Evolutionary conservation across 2,329 filamentous ascomycete species (phyloP), one percentile per base, ranked within the genome.

Genomic region (Thyridium curvatum): DNA sequence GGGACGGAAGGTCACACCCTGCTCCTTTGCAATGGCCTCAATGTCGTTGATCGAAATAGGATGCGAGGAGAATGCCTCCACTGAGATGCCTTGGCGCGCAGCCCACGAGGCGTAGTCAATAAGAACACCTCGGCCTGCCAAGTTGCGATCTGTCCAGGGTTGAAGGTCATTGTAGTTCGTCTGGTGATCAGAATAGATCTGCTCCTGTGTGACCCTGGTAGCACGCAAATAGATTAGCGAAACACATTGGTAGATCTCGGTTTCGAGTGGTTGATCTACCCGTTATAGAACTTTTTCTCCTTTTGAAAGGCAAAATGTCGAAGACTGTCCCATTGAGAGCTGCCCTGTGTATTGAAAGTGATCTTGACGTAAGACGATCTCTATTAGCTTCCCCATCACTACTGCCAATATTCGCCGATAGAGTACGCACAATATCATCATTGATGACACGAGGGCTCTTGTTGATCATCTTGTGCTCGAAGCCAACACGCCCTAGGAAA

Each of bases 71-170:
- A 60, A 35, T 12, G 12, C 15, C 21, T 35, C 13, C 16, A 26
- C 9, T 13, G 5, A 15, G 16, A 13, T 51, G 8, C 55, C 56
- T 14, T 52, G 53, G 37, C 54, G 57, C 32, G 54, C 49, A 0
- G 56, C 57, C 48, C 58, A 63, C 8, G 55, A 55, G 9, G 52
- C 51, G 39, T 60, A 64, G 41, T 64, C 61, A 32, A 64, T 58
- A 3, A 64, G 44, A 4, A 64, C 58, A n/a, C 61, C 61, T 13
- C 61, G 60, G 9, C 61, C 61, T 7, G 59, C 58, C 35, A 64
- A n/a, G 34, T 21, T 21, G 9, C 34, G 34, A 12, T 61, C 5
- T 55, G 59, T 33, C 39, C 46, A 46, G 7, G 28, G 15, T 34
- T 48, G 46, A 3, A 44, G 35, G 12, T 34, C 38, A 30, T 45